Conservation (phyloP, 176 grass and related monocot genomes). For the Aegilops longissima region DNA sequence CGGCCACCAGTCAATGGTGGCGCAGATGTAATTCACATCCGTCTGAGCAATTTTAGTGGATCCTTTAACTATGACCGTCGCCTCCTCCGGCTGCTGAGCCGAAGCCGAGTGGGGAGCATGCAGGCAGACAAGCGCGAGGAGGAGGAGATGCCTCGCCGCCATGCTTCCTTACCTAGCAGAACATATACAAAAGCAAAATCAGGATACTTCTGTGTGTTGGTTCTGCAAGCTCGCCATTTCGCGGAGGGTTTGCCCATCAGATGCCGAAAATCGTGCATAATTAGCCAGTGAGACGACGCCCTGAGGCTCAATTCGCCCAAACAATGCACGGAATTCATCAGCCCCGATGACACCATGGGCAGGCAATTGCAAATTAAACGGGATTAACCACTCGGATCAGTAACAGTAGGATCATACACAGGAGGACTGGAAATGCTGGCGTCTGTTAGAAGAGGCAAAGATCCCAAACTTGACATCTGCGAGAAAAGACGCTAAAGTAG, state of each 20-base stretch:
- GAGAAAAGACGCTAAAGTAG: not conserved
- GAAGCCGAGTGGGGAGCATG: slow-evolving; percentile 24
- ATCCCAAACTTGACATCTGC: not conserved
- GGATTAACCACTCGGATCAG: not conserved
- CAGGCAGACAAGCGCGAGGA: slow-evolving; percentile 39
- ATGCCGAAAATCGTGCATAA: not conserved
- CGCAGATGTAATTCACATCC: slow-evolving; percentile 74
- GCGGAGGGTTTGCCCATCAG: not conserved
- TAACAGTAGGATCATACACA: not conserved
- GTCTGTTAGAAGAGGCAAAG: not conserved
- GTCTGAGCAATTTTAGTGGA: slow-evolving; percentile 66
- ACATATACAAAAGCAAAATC: not conserved
- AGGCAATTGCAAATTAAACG: not conserved
- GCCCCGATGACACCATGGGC: not conserved
- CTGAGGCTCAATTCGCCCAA: not conserved
- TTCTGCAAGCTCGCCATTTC: not conserved
- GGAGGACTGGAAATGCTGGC: not conserved
- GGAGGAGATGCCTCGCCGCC: slow-evolving; percentile 24
- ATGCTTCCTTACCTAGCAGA: slow-evolving; percentile 18
- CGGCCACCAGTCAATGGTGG: slow-evolving; percentile 99
- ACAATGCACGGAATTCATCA: not conserved
- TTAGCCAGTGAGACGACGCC: not conserved
- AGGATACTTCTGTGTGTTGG: not conserved
- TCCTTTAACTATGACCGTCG: slow-evolving; percentile 70
- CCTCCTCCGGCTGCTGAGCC: slow-evolving; percentile 45